phyloP scores from a whole-genome alignment of 306 rosid species.

The Castanea sativa region DNA sequence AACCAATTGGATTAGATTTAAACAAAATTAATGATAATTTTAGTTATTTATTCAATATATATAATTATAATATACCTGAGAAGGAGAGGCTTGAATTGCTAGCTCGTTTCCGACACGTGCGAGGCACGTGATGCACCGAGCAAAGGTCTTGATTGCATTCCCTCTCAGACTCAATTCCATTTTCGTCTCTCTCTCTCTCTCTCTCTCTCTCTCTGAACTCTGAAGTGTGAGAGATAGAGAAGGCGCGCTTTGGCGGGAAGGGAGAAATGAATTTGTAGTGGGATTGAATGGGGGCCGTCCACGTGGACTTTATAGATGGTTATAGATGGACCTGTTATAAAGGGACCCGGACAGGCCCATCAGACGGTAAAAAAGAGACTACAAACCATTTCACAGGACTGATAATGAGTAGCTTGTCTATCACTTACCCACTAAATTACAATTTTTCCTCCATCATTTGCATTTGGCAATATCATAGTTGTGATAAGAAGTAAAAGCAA shows the following conservation, averaged over 20 bases:
- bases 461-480: no score
- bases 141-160: conserved; percentile 67
- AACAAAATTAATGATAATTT: not conserved
- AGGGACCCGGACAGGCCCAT: no score
- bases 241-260: conserved; percentile 11
- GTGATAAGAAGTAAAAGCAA: rapidly evolving
- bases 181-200: not conserved
- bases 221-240: no score
- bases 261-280: not conserved
- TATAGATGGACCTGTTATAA: no score
- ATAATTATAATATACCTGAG: conserved; percentile 40
- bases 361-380: rapidly evolving
- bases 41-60: not conserved
- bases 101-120: no score
- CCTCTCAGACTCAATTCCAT: conserved; percentile 75
- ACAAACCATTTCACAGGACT: no score
- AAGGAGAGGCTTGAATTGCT: no score
- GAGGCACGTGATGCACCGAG: no score
- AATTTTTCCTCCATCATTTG: no score
- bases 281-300: not conserved
- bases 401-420: no score
- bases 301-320: no score
- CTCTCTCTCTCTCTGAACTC: not conserved
- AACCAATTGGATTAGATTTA: not conserved
- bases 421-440: rapidly evolving